Conservation (phyloP, 1,284 basidiomycete genomes). For the Chiua sp. region DNA sequence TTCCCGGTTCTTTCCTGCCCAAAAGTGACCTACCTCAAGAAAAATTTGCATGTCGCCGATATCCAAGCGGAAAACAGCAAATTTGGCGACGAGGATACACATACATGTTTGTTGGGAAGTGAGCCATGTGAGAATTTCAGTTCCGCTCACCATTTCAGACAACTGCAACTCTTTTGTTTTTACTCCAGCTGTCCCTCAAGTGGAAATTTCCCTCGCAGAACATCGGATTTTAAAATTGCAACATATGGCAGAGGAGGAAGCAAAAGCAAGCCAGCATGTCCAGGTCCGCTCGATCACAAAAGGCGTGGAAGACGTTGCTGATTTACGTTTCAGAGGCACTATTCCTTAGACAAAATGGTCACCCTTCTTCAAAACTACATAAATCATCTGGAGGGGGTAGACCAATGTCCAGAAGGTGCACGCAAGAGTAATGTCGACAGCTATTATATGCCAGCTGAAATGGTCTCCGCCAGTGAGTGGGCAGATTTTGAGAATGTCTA, state of each 20-base stretch:
- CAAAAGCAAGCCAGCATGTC: slow-evolving; percentile 5
- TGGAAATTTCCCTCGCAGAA: slow-evolving; percentile 72
- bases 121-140: slow-evolving; percentile 62
- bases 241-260: slow-evolving; percentile 33
- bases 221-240: slow-evolving; percentile 60
- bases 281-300: slow-evolving; percentile 20
- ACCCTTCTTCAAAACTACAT: slow-evolving; percentile 67
- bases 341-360: slow-evolving; percentile 56
- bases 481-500: slow-evolving; percentile 90
- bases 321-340: slow-evolving; percentile 31
- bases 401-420: slow-evolving; percentile 43
- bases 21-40: slow-evolving; percentile 84
- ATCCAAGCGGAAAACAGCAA: slow-evolving; percentile 62
- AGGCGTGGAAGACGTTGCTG: neutral
- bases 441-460: slow-evolving; percentile 71
- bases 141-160: slow-evolving; percentile 8
- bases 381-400: slow-evolving; percentile 54
- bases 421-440: slow-evolving; percentile 41
- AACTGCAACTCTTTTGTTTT: neutral
- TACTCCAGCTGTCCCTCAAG: slow-evolving; percentile 61
- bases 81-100: slow-evolving; percentile 89
- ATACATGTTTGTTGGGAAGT: slow-evolving; percentile 84
- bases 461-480: slow-evolving; percentile 74
- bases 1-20: slow-evolving; percentile 81
- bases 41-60: slow-evolving; percentile 50